Evolutionary conservation across 2,329 filamentous ascomycete species (phyloP), one percentile per base, ranked within the genome.

Genomic region (Tolypocladium tropicale): DNA sequence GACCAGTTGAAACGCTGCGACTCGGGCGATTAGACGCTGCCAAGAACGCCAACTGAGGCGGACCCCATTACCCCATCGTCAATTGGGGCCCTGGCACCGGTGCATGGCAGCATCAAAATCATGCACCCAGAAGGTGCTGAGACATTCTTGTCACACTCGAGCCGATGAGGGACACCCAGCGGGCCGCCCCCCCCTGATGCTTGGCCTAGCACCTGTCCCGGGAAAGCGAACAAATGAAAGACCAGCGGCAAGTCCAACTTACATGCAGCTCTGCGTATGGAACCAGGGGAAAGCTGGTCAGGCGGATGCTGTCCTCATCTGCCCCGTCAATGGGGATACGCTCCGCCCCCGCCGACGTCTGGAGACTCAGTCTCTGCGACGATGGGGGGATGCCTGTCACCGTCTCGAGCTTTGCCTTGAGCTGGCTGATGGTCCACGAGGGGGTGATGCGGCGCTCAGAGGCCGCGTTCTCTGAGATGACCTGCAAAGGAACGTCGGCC

Each of bases 381-480:
- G 80, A 81, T 12, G 92, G 89, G 18, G 94, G 93, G 39, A 97
- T 85, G 59, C 94, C 94, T 2, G 93, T 97, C 73, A 97, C 86
- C 59, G 90, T 88, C 73, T 97, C 93, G 53, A 99, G 84, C 72
- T 94, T 95, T 54, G 79, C 74, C 75, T 93, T 96, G 65, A 97
- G 80, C 65, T 90, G 85, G 55, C 81, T 78, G 67, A 99, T 87
- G 59, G 86, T 87, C 94, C 94, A 99, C 63, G 92, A 87, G 16
- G 93, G 93, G 30, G 90, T 93, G 70, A 97, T 85, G 63, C 94
- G 89, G 59, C 93, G 88, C 75, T 99, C 94, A 53, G 90, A 92
- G 52, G 86, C 83, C 52, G 88, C 80, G 71, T 87, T 89, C 58
- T 90, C 85, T 53, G 89, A 93, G 59, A 81, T 81, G 66, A 94